Conservation (phyloP, 805 yeast species). For the Saccharomycopsis fibuligera region DNA sequence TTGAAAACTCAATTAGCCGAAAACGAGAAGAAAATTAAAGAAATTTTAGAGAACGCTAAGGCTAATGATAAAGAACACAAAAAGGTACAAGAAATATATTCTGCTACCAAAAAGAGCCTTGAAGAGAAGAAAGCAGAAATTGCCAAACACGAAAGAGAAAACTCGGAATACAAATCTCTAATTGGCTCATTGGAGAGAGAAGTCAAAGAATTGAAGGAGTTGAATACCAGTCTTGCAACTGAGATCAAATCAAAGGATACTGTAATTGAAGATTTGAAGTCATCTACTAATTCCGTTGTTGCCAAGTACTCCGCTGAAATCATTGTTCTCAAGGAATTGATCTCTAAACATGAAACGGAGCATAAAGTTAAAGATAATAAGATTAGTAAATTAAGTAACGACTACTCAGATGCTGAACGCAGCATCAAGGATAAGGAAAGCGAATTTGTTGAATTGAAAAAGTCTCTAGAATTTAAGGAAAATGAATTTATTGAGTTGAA, state of each 20-base stretch:
- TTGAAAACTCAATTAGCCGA: not conserved
- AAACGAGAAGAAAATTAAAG: not conserved
- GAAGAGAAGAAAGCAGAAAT: not conserved
- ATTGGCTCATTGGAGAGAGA: not conserved
- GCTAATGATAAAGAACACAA: too few relatives aligned
- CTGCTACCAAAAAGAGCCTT: not conserved
- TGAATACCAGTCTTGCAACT: not conserved
- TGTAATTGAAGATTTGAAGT: not conserved
- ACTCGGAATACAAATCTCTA: not conserved
- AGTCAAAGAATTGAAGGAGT: not conserved
- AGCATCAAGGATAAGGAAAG: not conserved
- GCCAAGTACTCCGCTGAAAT: not conserved
- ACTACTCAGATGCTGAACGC: not conserved
- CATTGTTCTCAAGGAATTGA: not conserved
- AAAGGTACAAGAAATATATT: not conserved
- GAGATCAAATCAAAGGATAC: not conserved
- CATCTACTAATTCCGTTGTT: not conserved
- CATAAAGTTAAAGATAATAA: not conserved
- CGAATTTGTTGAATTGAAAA: not conserved
- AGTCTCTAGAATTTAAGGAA: not conserved
- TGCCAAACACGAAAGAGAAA: not conserved
- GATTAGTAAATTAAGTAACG: not conserved
- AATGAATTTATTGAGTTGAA: slow-evolving; percentile 1
- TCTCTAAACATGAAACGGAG: not conserved
- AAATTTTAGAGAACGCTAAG: not conserved